Base-by-base conservation (phyloP, 805 yeast genomes). In the Yamadazyma insecticola region DNA sequence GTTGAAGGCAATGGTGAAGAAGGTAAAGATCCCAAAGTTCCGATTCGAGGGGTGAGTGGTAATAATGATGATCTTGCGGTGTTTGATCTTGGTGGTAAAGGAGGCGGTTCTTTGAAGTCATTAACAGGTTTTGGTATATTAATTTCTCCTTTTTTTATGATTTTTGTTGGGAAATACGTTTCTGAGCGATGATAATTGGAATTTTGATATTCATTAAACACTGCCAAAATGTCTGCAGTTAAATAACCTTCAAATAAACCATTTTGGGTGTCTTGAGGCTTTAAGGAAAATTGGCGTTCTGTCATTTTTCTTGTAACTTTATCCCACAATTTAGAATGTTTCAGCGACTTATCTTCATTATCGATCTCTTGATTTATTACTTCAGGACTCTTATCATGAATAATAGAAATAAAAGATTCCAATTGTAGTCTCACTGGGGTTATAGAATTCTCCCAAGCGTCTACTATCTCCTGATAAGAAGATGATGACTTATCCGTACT, bases 361-460 rank as follows among this genome's bases (percentile, higher is more conserved):
- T 63, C 50, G 14, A 55, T 59, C 19, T 60, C 65, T 22, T 52
- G 44, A 30, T 67, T 60, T 7, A 63, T 40, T n/a, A 55, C 45
- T 22, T 63, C 60, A 20, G 60, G 70, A 22, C 46, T 64, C 52
- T 47, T 63, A 42, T 35, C 60, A 39, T 44, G 59, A 22, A 44
- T 54, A 6, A 45, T 28, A 13, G 45, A 37, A 3, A 54, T 53
- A 30, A 69, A 45, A 0, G 67, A 52, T 28, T 66, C 70, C 5
- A 70, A 41, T 26, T 59, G 66, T 14, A 56, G 40, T 30, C 67
- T 53, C 0, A 61, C 58, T 5, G 62, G 53, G 5, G 71, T 58
- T 18, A 53, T 42, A 5, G 50, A 43, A 2, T 45, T 32, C 30
- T 66, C 63, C 71, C 75, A 74, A 14, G 53, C 48, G 4, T 56